phyloP scores from a whole-genome alignment of 1,284 basidiomycete genomes.

The Inonotus obliquus region DNA sequence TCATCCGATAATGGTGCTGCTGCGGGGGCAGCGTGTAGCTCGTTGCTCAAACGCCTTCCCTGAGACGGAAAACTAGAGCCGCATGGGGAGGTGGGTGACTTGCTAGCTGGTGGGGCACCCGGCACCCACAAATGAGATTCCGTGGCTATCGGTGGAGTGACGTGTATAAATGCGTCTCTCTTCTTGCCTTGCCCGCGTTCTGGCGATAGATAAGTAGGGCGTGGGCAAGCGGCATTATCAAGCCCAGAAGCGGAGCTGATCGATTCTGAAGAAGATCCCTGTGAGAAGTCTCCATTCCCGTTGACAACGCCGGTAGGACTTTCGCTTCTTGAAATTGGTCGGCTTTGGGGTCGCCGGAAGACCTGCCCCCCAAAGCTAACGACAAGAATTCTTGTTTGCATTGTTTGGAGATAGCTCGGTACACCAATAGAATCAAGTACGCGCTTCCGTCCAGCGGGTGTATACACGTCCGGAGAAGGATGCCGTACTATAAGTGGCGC shows the following conservation, averaged over 20 bases:
- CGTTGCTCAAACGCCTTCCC: neutral
- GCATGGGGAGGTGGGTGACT: constrained; percentile 21
- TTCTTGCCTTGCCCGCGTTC: neutral
- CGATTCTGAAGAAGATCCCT: constrained; percentile 13
- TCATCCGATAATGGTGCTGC: neutral
- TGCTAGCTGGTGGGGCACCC: constrained; percentile 38
- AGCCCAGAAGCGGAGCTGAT: neutral
- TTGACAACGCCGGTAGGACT: constrained; percentile 22
- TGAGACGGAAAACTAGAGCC: neutral
- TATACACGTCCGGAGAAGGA: constrained; percentile 43
- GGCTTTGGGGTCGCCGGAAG: constrained; percentile 52
- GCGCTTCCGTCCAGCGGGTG: constrained; percentile 42
- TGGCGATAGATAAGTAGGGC: neutral
- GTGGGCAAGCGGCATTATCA: neutral
- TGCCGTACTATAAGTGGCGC: constrained; percentile 66
- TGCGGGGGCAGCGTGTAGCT: constrained; percentile 2
- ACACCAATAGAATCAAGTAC: constrained; percentile 57
- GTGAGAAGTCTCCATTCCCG: neutral
- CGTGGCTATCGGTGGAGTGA: constrained; percentile 22
- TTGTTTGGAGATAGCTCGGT: constrained; percentile 45
- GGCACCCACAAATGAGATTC: constrained; percentile 36
- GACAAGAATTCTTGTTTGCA: constrained; percentile 54
- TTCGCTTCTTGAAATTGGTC: constrained; percentile 32
- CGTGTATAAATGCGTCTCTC: constrained; percentile 4
- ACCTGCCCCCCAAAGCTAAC: constrained; percentile 78